A percentile compares a stretch with the other conserved stretches of the same genome.
Conservation (phyloP, 2,329 filamentous ascomycete species). For the Neonectria neomacrospora region DNA sequence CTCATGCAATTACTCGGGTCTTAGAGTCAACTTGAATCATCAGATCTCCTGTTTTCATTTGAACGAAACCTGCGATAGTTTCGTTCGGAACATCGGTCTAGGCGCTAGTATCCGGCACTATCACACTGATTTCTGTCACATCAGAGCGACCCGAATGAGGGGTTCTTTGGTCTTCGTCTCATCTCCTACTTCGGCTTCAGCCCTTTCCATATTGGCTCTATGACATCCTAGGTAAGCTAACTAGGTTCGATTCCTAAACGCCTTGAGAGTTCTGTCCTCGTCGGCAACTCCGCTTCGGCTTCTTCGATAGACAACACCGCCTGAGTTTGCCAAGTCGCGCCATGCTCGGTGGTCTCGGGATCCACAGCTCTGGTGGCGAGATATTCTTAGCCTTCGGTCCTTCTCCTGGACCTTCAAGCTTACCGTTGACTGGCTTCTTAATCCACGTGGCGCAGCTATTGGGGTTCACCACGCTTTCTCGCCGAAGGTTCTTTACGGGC, state of each 20-base stretch:
- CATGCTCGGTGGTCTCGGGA: conserved; percentile 11
- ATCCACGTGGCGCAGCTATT: conserved; percentile 15
- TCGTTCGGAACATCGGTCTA: not conserved
- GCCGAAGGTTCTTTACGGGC: not conserved
- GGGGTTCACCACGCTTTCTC: not conserved
- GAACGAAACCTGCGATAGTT: not conserved
- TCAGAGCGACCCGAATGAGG: not conserved
- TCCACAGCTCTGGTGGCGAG: conserved; percentile 18
- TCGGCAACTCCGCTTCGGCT: conserved; percentile 6
- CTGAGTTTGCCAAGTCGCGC: conserved; percentile 14
- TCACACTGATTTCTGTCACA: not conserved
- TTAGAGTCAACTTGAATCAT: not conserved
- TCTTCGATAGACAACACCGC: conserved; percentile 8
- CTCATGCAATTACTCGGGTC: not conserved
- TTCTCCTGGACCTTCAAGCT: not conserved
- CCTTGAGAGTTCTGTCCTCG: conserved; percentile 1
- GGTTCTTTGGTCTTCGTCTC: not conserved
- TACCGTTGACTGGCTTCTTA: not conserved
- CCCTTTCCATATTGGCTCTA: conserved; percentile 6
- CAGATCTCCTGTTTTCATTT: not conserved
- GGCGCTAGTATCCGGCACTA: not conserved
- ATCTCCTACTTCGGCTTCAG: conserved; percentile 3
- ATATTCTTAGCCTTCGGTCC: not conserved
- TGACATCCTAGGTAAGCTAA: not conserved
- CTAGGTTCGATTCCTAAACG: not conserved